phyloP scores from a whole-genome alignment of 2,329 filamentous ascomycete genomes.

The Coleophoma cylindrospora region DNA sequence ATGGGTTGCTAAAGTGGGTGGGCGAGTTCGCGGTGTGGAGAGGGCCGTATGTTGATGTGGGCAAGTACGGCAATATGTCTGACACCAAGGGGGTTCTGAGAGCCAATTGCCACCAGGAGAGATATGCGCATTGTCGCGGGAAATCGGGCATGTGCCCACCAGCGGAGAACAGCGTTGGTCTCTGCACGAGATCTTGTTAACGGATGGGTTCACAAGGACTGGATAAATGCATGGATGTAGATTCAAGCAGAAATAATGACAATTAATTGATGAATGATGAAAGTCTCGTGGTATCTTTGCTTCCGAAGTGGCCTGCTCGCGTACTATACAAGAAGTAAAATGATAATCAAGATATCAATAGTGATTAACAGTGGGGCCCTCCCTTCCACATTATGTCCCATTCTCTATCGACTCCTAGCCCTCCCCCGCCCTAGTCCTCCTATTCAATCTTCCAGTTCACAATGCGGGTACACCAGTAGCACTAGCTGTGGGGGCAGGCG shows the following conservation, averaged over 20 bases:
- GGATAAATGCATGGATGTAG: no score
- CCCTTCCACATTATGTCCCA: background rate
- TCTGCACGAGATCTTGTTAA: no score
- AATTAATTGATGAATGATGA: no score
- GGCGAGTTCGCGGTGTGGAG: background rate
- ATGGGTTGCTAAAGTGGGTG: background rate
- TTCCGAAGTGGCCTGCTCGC: background rate
- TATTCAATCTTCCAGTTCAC: background rate
- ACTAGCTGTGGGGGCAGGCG: conserved; percentile 13
- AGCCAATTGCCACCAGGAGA: background rate
- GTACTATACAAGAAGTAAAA: background rate
- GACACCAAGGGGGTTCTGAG: background rate
- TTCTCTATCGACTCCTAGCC: background rate
- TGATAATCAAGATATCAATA: background rate
- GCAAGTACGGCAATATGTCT: background rate
- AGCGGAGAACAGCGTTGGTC: no score
- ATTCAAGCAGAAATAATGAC: no score
- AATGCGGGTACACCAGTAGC: conserved; percentile 12
- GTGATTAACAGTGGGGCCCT: background rate
- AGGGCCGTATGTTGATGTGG: background rate
- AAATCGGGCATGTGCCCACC: background rate
- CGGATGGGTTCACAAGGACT: no score
- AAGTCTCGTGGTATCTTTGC: background rate
- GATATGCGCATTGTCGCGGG: background rate
- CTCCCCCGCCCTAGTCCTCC: background rate